phyloP scores from a whole-genome alignment of 2,329 filamentous ascomycete genomes.

The Xylariaceae sp. region DNA sequence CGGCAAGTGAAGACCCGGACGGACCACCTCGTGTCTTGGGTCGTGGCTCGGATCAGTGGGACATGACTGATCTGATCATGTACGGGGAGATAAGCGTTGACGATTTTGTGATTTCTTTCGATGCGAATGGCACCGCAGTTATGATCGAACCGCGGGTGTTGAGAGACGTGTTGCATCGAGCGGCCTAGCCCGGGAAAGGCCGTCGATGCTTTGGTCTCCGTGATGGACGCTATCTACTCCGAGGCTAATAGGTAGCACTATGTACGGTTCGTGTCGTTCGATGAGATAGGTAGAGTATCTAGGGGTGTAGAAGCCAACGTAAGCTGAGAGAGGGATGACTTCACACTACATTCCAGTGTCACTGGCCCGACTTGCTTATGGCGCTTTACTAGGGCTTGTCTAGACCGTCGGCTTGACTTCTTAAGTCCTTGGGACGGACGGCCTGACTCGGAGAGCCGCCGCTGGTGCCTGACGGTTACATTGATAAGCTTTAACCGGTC shows the following conservation, averaged over 20 bases:
- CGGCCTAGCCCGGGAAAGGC: not conserved
- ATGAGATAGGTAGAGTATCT: not conserved
- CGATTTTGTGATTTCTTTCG: constrained; percentile 13
- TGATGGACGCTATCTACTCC: not conserved
- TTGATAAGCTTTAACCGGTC: not conserved
- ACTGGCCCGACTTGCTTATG: not conserved
- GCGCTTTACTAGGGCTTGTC: not conserved
- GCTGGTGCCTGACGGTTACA: too few species aligned
- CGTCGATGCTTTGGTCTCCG: not conserved
- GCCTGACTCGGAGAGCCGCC: not conserved
- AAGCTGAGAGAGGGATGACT: not conserved
- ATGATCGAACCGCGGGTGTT: constrained; percentile 10
- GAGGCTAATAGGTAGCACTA: not conserved
- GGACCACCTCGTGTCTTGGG: constrained; percentile 6
- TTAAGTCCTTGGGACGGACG: not conserved
- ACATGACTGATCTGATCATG: not conserved
- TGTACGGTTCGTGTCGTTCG: not conserved
- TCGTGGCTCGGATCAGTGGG: constrained; percentile 3
- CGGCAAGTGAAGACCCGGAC: not conserved
- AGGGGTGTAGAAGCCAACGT: not conserved
- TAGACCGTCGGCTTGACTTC: not conserved
- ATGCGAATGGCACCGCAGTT: constrained; percentile 3
- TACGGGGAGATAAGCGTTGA: constrained; percentile 12
- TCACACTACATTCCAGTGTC: not conserved
- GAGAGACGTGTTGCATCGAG: constrained; percentile 8